Conservation (phyloP, 176 grass and related monocot species). For the Raddia distichophylla region DNA sequence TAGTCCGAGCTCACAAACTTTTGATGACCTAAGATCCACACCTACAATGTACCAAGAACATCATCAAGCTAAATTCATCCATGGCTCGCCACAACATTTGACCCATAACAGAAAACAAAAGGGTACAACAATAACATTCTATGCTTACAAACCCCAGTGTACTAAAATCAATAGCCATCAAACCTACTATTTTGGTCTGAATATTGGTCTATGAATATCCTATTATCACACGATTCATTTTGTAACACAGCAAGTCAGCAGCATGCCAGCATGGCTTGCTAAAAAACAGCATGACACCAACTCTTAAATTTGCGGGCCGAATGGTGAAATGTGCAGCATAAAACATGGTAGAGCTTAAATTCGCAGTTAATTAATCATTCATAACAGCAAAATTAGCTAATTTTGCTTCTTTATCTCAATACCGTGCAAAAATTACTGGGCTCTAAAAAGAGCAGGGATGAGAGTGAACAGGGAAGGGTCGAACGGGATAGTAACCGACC, state of each 20-base stretch:
- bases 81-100: background rate
- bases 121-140: constrained; percentile 2
- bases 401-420: background rate
- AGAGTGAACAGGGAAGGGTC: background rate
- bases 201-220: background rate
- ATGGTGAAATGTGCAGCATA: constrained; percentile 12
- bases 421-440: background rate
- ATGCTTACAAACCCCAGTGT: constrained; percentile 3
- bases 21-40: constrained; percentile 84
- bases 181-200: background rate
- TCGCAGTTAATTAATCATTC: background rate
- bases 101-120: constrained; percentile 25
- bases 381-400: constrained; percentile 3
- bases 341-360: background rate
- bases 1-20: constrained; percentile 81
- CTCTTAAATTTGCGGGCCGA: background rate
- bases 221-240: background rate
- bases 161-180: constrained; percentile 16
- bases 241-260: constrained; percentile 5
- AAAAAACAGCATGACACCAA: background rate
- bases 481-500: constrained; percentile 45
- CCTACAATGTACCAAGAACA: constrained; percentile 50
- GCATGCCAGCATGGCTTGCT: background rate
- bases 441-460: constrained; percentile 1
- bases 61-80: constrained; percentile 23